phyloP scores from a whole-genome alignment of 345 rosid species.

The Eucalyptus shirleyi region DNA sequence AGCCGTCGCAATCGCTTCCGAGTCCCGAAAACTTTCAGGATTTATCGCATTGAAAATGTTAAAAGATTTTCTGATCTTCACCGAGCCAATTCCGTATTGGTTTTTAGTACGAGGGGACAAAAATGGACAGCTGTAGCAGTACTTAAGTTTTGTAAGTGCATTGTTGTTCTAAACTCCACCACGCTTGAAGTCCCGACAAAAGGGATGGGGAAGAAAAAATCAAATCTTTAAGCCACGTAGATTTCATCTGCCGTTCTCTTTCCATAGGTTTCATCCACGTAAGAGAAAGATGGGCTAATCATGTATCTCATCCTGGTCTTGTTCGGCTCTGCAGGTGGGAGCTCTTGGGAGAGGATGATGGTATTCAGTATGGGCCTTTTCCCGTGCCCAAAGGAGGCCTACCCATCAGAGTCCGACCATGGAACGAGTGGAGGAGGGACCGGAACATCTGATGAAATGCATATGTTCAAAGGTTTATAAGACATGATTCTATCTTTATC shows the following conservation, averaged over 20 bases:
- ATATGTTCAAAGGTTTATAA: background rate
- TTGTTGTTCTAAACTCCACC: background rate
- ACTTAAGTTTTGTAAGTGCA: background rate
- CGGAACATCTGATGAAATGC: background rate
- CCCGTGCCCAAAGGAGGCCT: constrained; percentile 87
- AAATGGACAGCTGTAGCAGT: background rate
- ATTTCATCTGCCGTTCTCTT: background rate
- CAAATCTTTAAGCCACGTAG: background rate
- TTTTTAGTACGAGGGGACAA: background rate
- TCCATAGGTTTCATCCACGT: background rate
- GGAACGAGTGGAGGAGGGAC: background rate
- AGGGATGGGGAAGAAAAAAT: background rate
- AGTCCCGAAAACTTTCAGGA: background rate
- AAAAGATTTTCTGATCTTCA: background rate
- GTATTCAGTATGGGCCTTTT: constrained; percentile 87
- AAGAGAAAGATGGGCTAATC: background rate
- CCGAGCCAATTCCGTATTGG: background rate
- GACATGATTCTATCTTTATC: background rate
- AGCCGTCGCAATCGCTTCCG: background rate
- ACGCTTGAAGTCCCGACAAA: background rate
- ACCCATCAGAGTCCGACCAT: constrained; percentile 44
- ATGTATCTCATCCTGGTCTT: background rate
- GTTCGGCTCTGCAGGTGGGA: constrained; percentile 57
- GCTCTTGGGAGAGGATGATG: constrained; percentile 53
- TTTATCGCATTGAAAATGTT: background rate